Conservation (phyloP, 2,329 filamentous ascomycete species). For the Volutella citrinella region DNA sequence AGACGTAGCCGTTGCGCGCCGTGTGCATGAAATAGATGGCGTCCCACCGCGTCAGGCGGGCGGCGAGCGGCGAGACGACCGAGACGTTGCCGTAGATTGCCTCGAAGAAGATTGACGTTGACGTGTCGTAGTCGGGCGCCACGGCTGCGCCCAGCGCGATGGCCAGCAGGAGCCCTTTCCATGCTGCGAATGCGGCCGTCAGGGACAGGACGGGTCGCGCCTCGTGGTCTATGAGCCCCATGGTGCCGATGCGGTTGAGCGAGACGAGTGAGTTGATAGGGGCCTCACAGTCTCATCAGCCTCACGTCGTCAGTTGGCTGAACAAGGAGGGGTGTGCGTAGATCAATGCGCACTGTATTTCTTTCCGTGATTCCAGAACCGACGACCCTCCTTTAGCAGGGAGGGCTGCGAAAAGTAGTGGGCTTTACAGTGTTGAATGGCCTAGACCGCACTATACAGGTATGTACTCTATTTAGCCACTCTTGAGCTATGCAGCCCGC, state of each 20-base stretch:
- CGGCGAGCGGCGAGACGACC: constrained; percentile 43
- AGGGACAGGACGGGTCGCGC: constrained; percentile 24
- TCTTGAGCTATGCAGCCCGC: too few relatives aligned
- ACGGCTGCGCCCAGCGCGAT: constrained; percentile 51
- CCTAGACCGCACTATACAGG: too few relatives aligned
- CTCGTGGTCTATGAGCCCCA: constrained; percentile 14
- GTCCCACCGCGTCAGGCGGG: constrained; percentile 74
- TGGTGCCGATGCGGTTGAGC: constrained; percentile 8
- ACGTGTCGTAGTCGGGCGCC: constrained; percentile 75
- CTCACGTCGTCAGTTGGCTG: too few relatives aligned
- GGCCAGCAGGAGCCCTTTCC: constrained; percentile 66
- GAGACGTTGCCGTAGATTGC: constrained; percentile 30
- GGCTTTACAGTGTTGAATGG: too few relatives aligned
- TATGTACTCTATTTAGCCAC: too few relatives aligned
- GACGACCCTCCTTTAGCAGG: too few relatives aligned
- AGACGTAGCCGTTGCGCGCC: constrained; percentile 62
- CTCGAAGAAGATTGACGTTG: constrained; percentile 50
- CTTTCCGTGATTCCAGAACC: too few relatives aligned
- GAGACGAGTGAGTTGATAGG: constrained; percentile 4
- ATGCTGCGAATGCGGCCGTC: constrained; percentile 49
- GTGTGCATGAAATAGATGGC: constrained; percentile 70
- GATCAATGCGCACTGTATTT: too few relatives aligned
- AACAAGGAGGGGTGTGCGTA: too few relatives aligned
- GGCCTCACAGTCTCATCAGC: too few relatives aligned
- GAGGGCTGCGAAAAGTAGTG: too few relatives aligned